phyloP scores from a whole-genome alignment of 2,329 filamentous ascomycete genomes.

The Arthrobotrys sinensis region DNA sequence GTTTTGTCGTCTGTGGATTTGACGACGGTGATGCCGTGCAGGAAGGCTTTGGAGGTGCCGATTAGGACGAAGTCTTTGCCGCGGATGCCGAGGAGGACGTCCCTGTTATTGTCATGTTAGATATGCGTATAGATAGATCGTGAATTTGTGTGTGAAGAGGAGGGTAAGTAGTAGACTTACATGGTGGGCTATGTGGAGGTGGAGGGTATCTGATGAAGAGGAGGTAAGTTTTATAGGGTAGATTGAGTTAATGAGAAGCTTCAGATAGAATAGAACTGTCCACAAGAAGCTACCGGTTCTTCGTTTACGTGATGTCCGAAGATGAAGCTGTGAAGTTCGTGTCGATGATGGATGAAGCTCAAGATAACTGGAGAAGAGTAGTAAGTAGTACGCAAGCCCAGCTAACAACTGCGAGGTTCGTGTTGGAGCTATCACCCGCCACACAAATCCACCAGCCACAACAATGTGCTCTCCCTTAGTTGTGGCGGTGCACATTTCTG shows the following conservation, averaged over 20 bases:
- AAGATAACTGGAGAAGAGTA: constrained; percentile 26
- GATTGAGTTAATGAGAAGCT: constrained; percentile 17
- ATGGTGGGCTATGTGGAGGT: constrained; percentile 26
- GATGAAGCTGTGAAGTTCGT: constrained; percentile 29
- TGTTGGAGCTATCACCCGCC: constrained; percentile 39
- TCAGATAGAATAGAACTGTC: not conserved
- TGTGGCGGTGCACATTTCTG: constrained; percentile 35
- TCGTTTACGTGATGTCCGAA: constrained; percentile 27
- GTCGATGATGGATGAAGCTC: constrained; percentile 48
- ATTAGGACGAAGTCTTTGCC: constrained; percentile 99
- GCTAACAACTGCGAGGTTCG: constrained; percentile 32
- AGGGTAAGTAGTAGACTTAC: constrained; percentile 7
- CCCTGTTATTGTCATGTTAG: constrained; percentile 73
- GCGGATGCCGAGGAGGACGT: constrained; percentile 97
- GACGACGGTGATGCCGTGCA: constrained; percentile 96
- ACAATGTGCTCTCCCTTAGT: too few relatives aligned
- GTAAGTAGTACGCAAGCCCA: constrained; percentile 51
- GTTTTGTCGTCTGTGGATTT: constrained; percentile 98
- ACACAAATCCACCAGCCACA: constrained; percentile 20
- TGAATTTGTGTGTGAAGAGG: not conserved
- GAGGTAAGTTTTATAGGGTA: constrained; percentile 1
- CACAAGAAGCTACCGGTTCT: constrained; percentile 12
- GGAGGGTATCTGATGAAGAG: not conserved
- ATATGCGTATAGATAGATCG: constrained; percentile 6
- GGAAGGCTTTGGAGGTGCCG: constrained; percentile 96